phyloP scores from a whole-genome alignment of 179 eudicot genomes.

The Carnegiea gigantea region DNA sequence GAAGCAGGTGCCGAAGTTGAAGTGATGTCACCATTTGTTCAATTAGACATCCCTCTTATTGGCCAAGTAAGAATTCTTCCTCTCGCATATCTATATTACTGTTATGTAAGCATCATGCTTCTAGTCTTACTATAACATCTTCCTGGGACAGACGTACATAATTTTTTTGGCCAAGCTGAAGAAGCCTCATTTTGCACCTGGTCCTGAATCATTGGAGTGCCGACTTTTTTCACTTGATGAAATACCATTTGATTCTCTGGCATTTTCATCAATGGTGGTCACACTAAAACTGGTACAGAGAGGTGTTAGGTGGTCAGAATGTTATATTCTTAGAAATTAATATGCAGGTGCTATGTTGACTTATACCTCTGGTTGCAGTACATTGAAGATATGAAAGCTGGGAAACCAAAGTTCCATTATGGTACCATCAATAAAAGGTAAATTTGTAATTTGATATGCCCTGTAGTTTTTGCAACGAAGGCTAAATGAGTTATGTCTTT shows the following conservation, averaged over 20 bases:
- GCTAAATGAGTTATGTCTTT: not conserved
- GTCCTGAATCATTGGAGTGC: slow-evolving; percentile 92
- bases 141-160: slow-evolving; percentile 69
- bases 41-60: slow-evolving; percentile 90
- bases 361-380: slow-evolving; percentile 53
- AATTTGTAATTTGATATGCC: not conserved
- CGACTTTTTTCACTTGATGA: slow-evolving; percentile 73
- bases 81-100: not conserved
- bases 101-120: not conserved
- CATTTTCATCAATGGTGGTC: slow-evolving; percentile 93
- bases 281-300: slow-evolving; percentile 71
- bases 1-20: slow-evolving; percentile 94
- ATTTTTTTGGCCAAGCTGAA: slow-evolving; percentile 86
- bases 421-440: slow-evolving; percentile 93
- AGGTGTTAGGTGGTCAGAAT: slow-evolving; percentile 12
- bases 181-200: slow-evolving; percentile 86
- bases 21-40: slow-evolving; percentile 79
- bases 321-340: slow-evolving; percentile 8
- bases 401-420: slow-evolving; percentile 81
- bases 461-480: not conserved
- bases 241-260: slow-evolving; percentile 80
- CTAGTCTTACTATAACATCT: slow-evolving; percentile 13
- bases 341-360: slow-evolving; percentile 7
- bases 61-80: slow-evolving; percentile 69
- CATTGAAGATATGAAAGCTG: slow-evolving; percentile 72